These are phyloP conservation scores for Torrubiella hemipterigena DNA, from an alignment of 2,329 filamentous ascomycete genomes.

Conservation along the genomic window DNA sequence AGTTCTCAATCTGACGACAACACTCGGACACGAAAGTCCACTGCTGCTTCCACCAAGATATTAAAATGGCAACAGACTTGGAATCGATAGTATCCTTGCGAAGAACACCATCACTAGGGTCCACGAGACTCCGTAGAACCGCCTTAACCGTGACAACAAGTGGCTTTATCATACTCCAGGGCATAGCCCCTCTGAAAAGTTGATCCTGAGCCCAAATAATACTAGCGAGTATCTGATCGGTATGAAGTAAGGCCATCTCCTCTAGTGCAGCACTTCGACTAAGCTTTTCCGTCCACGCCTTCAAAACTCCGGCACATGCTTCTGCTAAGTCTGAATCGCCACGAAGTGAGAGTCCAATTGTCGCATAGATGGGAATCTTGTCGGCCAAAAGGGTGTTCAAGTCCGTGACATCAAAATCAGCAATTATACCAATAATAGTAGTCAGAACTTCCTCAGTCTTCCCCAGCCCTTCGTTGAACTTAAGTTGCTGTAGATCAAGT, in stretches of 20 bases:
- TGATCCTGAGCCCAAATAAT: conserved; percentile 30
- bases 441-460: conserved; percentile 48
- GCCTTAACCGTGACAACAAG: conserved; percentile 46
- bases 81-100: conserved; percentile 42
- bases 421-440: conserved; percentile 64
- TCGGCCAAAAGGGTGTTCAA: conserved; percentile 59
- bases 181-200: conserved; percentile 20
- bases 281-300: conserved; percentile 62
- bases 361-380: conserved; percentile 54
- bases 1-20: conserved; percentile 71
- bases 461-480: conserved; percentile 65
- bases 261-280: conserved; percentile 27
- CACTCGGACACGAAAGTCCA: conserved; percentile 75
- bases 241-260: conserved; percentile 25
- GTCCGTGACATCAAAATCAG: conserved; percentile 60
- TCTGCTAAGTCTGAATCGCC: conserved; percentile 70
- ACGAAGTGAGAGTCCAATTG: conserved; percentile 72
- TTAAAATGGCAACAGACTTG: conserved; percentile 53
- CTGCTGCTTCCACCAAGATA: conserved; percentile 71
- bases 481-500: conserved; percentile 30
- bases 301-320: conserved; percentile 70
- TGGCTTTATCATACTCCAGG: conserved; percentile 46
- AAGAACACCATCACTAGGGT: conserved; percentile 42
- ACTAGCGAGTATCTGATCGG: conserved; percentile 26
- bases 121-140: conserved; percentile 43